A percentile compares a stretch with the other conserved stretches of the same genome.
Conservation (phyloP, 2,329 filamentous ascomycete species). For the Fusarium buxicola region DNA sequence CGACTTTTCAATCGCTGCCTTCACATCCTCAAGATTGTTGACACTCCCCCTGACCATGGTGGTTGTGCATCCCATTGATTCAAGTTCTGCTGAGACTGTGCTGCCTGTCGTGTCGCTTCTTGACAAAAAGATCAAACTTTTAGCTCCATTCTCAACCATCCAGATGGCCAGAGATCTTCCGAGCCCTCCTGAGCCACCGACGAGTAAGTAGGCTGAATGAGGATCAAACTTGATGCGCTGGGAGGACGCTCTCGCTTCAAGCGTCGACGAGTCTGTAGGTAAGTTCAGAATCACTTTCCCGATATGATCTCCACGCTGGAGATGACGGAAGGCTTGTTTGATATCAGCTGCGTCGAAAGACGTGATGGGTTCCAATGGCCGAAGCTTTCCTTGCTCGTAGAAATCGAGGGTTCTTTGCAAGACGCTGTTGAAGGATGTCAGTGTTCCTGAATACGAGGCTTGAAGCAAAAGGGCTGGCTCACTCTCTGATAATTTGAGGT, state of each 20-base stretch:
- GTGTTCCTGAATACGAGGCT: neutral
- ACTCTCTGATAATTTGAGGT: constrained; percentile 4
- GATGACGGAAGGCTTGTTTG: constrained; percentile 23
- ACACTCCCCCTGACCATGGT: constrained; percentile 9
- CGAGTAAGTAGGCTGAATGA: constrained; percentile 37
- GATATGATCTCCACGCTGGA: constrained; percentile 31
- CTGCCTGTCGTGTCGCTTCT: constrained; percentile 39
- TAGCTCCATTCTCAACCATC: constrained; percentile 36
- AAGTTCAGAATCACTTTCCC: constrained; percentile 14
- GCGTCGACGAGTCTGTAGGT: neutral
- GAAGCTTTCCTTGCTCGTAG: constrained; percentile 16
- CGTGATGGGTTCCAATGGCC: neutral
- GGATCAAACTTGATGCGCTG: neutral
- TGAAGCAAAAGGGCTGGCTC: neutral
- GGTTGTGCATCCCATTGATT: constrained; percentile 23
- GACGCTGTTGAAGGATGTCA: neutral
- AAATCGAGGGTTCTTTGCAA: constrained; percentile 23
- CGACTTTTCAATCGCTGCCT: constrained; percentile 11
- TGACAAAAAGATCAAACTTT: constrained; percentile 47
- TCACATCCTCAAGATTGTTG: constrained; percentile 17
- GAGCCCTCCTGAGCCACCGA: constrained; percentile 43
- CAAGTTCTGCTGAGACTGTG: constrained; percentile 18
- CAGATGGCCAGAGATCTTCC: constrained; percentile 38
- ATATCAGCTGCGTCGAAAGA: constrained; percentile 8
- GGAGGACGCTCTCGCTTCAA: neutral